Evolutionary conservation across 2,329 filamentous ascomycete species (phyloP), one percentile per base, ranked within the genome.

Genomic region (Hypoxylon sp.): DNA sequence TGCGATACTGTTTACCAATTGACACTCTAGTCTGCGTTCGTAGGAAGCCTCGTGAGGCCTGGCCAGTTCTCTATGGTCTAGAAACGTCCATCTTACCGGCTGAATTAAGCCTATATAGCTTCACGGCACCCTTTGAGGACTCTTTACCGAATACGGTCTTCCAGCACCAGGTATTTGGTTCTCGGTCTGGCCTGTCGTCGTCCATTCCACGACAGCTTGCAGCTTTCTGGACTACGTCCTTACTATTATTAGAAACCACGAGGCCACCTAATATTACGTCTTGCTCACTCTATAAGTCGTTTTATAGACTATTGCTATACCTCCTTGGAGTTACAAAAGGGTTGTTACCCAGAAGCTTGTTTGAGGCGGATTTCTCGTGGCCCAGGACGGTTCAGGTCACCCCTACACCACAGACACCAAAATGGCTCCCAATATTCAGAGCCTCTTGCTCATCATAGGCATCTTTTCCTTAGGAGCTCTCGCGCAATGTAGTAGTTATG

Each of bases 401-500:
- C 37, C n/a, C 9, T 3, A 24, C 48, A 53, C 14, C 17, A 10
- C 17, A 47, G 26, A 42, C 22, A 37, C 13, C 11, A 66, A 51
- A 14, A 75, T 75, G 74, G 48, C 66, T 53, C 66, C 58, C 42
- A 59, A 33, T 17, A 64, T 64, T 24, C 22, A n/a, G 13, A 60
- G 55, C 3, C 8, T 72, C 14, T 72, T 59, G 58, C 29, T 73
- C 8, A 31, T 73, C 22, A 39, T 60, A 50, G 51, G 70, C 10
- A 48, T 66, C 24, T 57, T 75, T 51, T 47, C 71, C 44, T 37
- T 71, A 10, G 67, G 62, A 35, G 70, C 60, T 13, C 46, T 70
- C 46, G 73, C 74, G 26, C 69, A 60, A 37, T 82, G 80, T 58
- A 71, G 71, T 5, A 80, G 77, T 60, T 81, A 79, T 52, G 80